A percentile compares a stretch with the other conserved stretches of the same genome.
phyloP scores from a whole-genome alignment of 2,329 filamentous ascomycete genomes.

The Xylariomycetidae sp. region DNA sequence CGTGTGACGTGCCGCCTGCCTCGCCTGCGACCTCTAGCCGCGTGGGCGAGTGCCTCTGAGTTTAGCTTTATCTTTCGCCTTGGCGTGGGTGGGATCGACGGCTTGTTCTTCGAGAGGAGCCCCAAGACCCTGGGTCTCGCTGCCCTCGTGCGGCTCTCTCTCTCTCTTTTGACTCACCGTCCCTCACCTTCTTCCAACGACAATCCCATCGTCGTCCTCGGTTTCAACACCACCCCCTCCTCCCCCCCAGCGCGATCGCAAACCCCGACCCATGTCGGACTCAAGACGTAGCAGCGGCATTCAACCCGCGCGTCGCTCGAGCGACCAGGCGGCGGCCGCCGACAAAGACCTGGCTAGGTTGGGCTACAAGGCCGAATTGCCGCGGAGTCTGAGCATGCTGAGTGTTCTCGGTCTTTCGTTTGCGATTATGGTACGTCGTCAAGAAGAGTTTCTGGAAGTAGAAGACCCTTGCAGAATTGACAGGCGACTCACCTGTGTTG shows the following conservation, averaged over 20 bases:
- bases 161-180: neutral
- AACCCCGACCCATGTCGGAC: neutral
- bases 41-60: too few species aligned
- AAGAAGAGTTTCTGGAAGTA: neutral
- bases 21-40: too few species aligned
- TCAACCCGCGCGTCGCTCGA: slow-evolving; percentile 4
- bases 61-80: too few species aligned
- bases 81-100: too few species aligned
- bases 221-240: neutral
- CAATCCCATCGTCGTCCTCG: neutral
- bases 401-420: slow-evolving; percentile 63
- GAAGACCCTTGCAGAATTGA: neutral
- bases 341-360: slow-evolving; percentile 58
- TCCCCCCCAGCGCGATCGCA: neutral
- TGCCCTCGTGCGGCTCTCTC: neutral
- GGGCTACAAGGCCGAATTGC: slow-evolving; percentile 63
- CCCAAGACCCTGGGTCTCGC: too few species aligned
- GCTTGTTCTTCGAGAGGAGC: too few species aligned
- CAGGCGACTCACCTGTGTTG: neutral
- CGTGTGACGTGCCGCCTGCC: too few species aligned
- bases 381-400: slow-evolving; percentile 59
- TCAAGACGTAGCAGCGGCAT: neutral
- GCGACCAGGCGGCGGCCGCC: slow-evolving; percentile 27
- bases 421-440: slow-evolving; percentile 51
- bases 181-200: neutral